Conservation (phyloP, 2,329 filamentous ascomycete species). For the Sclerotinia sclerotiorum region DNA sequence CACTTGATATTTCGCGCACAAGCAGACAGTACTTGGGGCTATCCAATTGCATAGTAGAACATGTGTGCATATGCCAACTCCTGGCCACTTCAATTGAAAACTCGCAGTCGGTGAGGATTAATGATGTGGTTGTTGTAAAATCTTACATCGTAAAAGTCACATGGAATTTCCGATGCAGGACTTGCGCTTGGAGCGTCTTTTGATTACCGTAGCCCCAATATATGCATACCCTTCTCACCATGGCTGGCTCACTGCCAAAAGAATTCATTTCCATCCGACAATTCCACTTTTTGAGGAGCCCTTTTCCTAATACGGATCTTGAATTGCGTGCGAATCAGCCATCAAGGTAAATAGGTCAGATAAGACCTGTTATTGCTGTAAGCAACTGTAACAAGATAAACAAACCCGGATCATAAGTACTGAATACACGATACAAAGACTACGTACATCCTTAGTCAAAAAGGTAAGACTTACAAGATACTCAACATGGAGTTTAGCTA, state of each 20-base stretch:
- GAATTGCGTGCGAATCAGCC: conserved; percentile 1
- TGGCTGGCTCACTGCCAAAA: background rate
- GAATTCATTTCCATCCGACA: background rate
- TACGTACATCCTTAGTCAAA: background rate
- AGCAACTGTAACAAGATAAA: background rate
- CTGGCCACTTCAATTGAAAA: background rate
- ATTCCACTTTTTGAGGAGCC: background rate
- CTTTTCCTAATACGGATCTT: background rate
- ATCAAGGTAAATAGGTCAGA: background rate
- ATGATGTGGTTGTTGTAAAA: background rate
- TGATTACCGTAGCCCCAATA: background rate
- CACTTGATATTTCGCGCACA: background rate
- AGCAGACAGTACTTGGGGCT: background rate
- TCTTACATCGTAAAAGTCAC: background rate
- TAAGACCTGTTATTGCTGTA: background rate
- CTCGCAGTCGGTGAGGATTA: background rate
- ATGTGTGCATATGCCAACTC: background rate
- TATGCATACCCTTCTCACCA: background rate
- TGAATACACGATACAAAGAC: background rate
- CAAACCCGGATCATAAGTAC: background rate
- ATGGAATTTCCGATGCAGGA: background rate
- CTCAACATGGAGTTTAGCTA: background rate
- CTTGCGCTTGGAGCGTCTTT: background rate
- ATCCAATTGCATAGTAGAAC: background rate
- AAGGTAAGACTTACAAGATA: no score